These are phyloP conservation scores for Fusarium sp. DNA, from an alignment of 2,329 filamentous ascomycete genomes.

Conservation along the genomic window DNA sequence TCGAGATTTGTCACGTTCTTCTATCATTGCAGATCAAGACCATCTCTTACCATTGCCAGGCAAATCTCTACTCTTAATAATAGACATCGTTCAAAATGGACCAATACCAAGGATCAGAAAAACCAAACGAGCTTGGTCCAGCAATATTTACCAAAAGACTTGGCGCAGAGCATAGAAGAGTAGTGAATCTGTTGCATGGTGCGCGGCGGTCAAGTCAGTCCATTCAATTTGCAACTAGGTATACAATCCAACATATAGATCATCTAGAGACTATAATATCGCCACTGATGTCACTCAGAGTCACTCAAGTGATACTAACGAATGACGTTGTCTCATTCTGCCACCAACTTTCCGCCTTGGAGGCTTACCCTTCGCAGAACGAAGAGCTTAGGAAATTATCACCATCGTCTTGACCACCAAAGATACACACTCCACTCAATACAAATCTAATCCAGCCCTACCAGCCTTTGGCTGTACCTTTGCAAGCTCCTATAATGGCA, in stretches of 20 bases:
- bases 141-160: not conserved
- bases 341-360: accelerated
- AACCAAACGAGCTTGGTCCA: not conserved
- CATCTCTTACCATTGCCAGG: not conserved
- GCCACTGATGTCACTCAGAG: accelerated
- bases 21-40: not conserved
- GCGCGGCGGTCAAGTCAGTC: not conserved
- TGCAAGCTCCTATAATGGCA: not conserved
- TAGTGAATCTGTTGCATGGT: not conserved
- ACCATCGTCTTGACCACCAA: not conserved
- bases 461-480: not conserved
- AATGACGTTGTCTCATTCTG: not conserved
- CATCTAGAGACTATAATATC: not conserved
- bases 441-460: not conserved
- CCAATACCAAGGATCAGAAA: not conserved
- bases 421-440: no score
- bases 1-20: not conserved
- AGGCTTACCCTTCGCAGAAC: not conserved
- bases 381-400: not conserved
- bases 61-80: not conserved
- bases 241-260: not conserved
- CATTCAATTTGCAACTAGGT: not conserved
- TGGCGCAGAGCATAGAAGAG: not conserved
- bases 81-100: not conserved
- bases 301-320: not conserved